A percentile compares a stretch with the other conserved stretches of the same genome.
Evolutionary conservation across 352 stramenopile species (phyloP).

Genomic region (Pythium rishiriense): DNA sequence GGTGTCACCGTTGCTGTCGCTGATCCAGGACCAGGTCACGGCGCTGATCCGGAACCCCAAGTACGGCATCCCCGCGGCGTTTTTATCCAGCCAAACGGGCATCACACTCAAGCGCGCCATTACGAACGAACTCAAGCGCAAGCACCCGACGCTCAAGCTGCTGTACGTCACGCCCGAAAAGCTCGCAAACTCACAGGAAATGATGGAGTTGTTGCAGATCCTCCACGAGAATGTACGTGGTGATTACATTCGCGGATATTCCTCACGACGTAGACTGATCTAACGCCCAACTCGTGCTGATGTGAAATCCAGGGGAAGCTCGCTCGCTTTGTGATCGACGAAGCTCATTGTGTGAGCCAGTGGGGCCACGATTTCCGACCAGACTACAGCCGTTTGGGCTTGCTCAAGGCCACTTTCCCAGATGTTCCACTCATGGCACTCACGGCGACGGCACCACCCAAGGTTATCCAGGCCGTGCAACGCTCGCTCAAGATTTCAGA

Average conservation of each 20-base stretch:
- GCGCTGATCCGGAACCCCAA: conserved; percentile 64
- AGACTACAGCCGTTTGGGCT: conserved; percentile 92
- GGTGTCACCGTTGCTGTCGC: conserved; percentile 91
- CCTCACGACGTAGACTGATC: neutral
- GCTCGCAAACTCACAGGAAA: conserved; percentile 75
- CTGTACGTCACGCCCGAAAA: conserved; percentile 97
- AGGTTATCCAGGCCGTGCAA: conserved; percentile 83
- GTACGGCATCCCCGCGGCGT: conserved; percentile 66
- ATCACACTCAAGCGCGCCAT: conserved; percentile 68
- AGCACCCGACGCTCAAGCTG: conserved; percentile 73
- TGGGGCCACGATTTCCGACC: conserved; percentile 90
- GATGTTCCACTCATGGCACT: conserved; percentile 92
- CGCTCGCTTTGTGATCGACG: conserved; percentile 94
- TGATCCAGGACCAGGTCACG: conserved; percentile 94
- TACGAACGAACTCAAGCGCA: conserved; percentile 81
- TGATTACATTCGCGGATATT: conserved; percentile 12
- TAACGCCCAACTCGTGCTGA: neutral
- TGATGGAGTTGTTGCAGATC: conserved; percentile 64
- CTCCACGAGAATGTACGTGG: conserved; percentile 37
- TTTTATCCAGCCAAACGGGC: conserved; percentile 74
- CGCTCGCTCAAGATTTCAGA: conserved; percentile 75
- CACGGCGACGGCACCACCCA: conserved; percentile 87
- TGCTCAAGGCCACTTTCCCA: conserved; percentile 91
- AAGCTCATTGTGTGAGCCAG: conserved; percentile 89
- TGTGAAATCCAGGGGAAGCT: conserved; percentile 57